A percentile compares a stretch with the other conserved stretches of the same genome.
These are phyloP conservation scores for Coemansia sp. DNA, from an alignment of 371 early-diverging fungal species.

Conservation along the genomic window DNA sequence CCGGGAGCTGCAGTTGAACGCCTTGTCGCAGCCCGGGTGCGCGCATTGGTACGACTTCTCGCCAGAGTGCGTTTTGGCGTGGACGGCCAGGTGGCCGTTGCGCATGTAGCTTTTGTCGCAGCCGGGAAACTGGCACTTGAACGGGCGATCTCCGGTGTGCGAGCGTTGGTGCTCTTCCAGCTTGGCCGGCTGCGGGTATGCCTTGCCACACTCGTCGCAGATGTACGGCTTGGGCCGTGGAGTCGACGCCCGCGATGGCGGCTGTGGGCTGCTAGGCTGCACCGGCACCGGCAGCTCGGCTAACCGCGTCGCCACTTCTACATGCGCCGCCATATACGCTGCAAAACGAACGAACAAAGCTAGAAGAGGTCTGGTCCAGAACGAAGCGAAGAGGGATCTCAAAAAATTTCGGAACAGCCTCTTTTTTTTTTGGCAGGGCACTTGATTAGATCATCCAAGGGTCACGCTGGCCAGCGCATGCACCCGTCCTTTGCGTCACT, in stretches of 20 bases:
- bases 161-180: constrained; percentile 84
- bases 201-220: constrained; percentile 32
- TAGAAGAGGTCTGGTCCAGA: too few species aligned
- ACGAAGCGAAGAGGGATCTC: too few species aligned
- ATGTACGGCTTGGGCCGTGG: constrained; percentile 27
- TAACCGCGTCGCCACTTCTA: too few species aligned
- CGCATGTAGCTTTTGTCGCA: constrained; percentile 51
- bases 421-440: too few species aligned
- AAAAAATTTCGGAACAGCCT: too few species aligned
- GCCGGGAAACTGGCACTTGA: constrained; percentile 42
- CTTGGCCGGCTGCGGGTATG: constrained; percentile 55
- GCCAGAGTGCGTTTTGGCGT: constrained; percentile 20
- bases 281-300: too few species aligned
- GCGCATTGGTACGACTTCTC: constrained; percentile 22
- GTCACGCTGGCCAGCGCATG: too few species aligned
- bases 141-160: constrained; percentile 77
- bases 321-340: too few species aligned
- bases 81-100: constrained; percentile 40
- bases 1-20: constrained; percentile 45
- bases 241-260: background rate
- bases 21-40: constrained; percentile 14
- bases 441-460: too few species aligned
- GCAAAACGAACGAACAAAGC: too few species aligned
- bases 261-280: background rate
- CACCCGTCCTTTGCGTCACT: background rate